Evolutionary conservation across 345 rosid genomes (phyloP).

Genomic region (Raphanus raphanistrum): DNA sequence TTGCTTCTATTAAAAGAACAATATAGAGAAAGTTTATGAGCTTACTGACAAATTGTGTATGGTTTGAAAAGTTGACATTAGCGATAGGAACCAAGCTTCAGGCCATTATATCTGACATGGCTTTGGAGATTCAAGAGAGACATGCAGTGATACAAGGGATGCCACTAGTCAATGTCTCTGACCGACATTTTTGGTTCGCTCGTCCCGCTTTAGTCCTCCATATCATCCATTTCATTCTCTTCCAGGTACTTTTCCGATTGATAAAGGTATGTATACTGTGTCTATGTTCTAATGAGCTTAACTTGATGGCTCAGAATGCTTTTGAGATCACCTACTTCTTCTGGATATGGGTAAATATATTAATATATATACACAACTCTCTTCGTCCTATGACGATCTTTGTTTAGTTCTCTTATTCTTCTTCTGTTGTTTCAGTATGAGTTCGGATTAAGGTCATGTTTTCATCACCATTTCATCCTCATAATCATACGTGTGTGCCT

Average conservation of each 20-base stretch:
- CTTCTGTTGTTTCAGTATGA: conserved; percentile 63
- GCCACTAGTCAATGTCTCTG: conserved; percentile 90
- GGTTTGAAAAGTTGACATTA: conserved; percentile 61
- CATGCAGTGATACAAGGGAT: conserved; percentile 93
- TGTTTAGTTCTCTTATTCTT: conserved; percentile 11
- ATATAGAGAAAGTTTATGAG: neutral
- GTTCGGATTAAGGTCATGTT: conserved; percentile 83
- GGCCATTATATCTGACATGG: conserved; percentile 79
- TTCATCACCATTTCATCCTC: conserved; percentile 54
- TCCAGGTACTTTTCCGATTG: conserved; percentile 55
- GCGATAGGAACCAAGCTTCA: conserved; percentile 94
- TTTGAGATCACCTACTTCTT: conserved; percentile 94
- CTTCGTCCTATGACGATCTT: neutral
- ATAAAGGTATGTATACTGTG: neutral
- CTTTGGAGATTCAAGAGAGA: conserved; percentile 83
- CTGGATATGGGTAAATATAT: conserved; percentile 77
- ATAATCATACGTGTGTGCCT: conserved; percentile 49
- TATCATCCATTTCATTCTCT: conserved; percentile 85
- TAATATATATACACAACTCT: neutral
- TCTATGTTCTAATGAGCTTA: conserved; percentile 20
- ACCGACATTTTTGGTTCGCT: conserved; percentile 79
- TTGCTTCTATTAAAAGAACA: neutral
- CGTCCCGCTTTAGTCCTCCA: conserved; percentile 75
- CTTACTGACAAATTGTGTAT: neutral
- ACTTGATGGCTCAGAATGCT: conserved; percentile 63